Evolutionary conservation across 2,329 filamentous ascomycete genomes (phyloP), one percentile per base, ranked within the genome.

Genomic region (Microdochium bolleyi): DNA sequence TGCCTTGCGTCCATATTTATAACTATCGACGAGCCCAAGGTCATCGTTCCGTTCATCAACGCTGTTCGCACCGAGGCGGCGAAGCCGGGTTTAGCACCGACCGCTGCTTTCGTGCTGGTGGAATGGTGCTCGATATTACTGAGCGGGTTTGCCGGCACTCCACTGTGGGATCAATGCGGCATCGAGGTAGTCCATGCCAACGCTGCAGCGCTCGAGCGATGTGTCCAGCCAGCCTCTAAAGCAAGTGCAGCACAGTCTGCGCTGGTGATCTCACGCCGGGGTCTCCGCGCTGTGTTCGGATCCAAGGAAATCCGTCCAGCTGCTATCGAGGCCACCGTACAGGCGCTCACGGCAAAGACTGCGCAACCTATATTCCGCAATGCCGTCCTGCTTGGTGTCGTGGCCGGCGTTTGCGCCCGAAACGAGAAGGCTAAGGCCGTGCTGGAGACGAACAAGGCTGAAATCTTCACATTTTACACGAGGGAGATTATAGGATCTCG

Each of bases 101-200:
- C 80, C 46, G 95, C 84, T 69, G 88, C 91, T 4, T 95, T 96
- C 66, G 89, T 95, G 49, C 75, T 99, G 60, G 79, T 94, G 14
- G 89, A 96, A 68, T 99, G 92, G 92, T 90, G 85, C 68, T 88
- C 87, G 54, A 69, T 92, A 54, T 72, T 96, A 50, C 80, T 96
- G 60, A 84, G 92, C 62, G 78, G 86, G 54, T 75, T 91, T 24
- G 80, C 80, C 30, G 77, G 78, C 49, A 80, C 80, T 16, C 65
- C 77, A 10, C 67, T 80, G 46, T 91, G 84, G 85, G 79, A 82
- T 50, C 75, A 75, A 62, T 84, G 84, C 66, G 81, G 82, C 51
- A 64, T 76, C 58, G 84, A 89, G 32, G 71, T 94, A 44, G 71
- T 95, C 25, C 68, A 81, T 32, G 80, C 86, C 49, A 77, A 87